Conservation (phyloP, 2,329 filamentous ascomycete genomes). For the Cordyceps javanica region DNA sequence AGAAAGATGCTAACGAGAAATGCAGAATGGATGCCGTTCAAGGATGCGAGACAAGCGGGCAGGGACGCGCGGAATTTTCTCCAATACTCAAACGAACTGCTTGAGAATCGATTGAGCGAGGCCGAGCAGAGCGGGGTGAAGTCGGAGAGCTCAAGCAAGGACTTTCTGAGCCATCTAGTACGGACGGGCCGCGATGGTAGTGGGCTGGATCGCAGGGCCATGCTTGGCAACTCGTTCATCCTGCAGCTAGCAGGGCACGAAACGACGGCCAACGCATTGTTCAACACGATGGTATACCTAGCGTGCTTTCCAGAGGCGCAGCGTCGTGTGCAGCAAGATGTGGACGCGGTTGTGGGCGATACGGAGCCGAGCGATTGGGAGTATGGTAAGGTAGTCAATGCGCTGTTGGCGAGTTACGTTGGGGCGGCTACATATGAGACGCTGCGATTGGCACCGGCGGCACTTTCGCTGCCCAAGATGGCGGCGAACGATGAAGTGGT, state of each 20-base stretch:
- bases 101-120: conserved; percentile 51
- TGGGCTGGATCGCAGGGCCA: conserved; percentile 54
- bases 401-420: conserved; percentile 61
- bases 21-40: conserved; percentile 42
- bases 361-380: conserved; percentile 58
- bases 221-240: conserved; percentile 66
- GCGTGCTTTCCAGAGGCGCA: conserved; percentile 61
- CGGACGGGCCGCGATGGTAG: conserved; percentile 30
- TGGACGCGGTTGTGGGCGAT: conserved; percentile 58
- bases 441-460: conserved; percentile 65
- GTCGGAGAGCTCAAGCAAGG: conserved; percentile 40
- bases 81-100: conserved; percentile 64
- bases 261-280: conserved; percentile 68
- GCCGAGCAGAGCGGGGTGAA: conserved; percentile 28
- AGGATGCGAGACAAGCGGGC: conserved; percentile 44
- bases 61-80: conserved; percentile 57
- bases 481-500: conserved; percentile 48
- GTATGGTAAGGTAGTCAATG: conserved; percentile 61
- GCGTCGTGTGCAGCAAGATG: conserved; percentile 58
- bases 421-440: conserved; percentile 75
- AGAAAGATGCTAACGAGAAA: background rate
- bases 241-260: conserved; percentile 72
- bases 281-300: conserved; percentile 64
- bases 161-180: conserved; percentile 46
- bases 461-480: conserved; percentile 66